Evolutionary conservation across 192 early-diverging fungal species (phyloP), one percentile per base, ranked within the genome.

Genomic region (Coemansia sp.): DNA sequence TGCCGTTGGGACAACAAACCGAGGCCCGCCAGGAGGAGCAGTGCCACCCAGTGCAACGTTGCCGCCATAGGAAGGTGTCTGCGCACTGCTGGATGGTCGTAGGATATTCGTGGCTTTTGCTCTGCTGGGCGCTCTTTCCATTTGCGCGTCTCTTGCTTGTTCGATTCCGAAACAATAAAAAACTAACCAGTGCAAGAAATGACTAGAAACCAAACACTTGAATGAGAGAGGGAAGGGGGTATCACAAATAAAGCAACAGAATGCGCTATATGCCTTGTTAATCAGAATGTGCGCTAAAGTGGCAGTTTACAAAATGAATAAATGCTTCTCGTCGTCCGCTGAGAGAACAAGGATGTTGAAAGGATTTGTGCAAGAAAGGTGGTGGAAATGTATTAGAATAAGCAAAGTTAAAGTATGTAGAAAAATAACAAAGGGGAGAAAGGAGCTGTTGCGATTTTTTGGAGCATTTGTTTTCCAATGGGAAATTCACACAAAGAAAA

Each of bases 21-120:
- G 78, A n/a, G 67, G 72, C 4, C 73, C 70, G 35, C 70, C 58
- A 3, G 75, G 26, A 45, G 62, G 23, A 20, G 66, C 18, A 34
- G 6, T 20, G 2, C 55, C 55, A 31, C 28, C 55, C 5, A 34
- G 39, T 40, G 37, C 53, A 30, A 25, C 49, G 58, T 58, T 64
- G 53, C 51, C 62, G 0, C 58, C 51, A 21, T 58, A 62, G 12
- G 62, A 15, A 7, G 61, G 53, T 3, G 69, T 66, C 59, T 81
- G 78, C 4, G 78, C 78, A 20, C 78, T 69, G 63, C 78, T 81
- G 46, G 72, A 57, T 21, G 78, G 78, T 13, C 78, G 69, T 61
- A 81, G 31, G 35, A 81, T 75, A 31, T 81, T 81, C 21, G 78
- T 69, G n/a, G 78, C 78, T 64, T 75, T 75, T 40, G 78, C 78